Evolutionary conservation across 2,329 filamentous ascomycete species (phyloP).

Genomic region (Colletotrichum tabaci): DNA sequence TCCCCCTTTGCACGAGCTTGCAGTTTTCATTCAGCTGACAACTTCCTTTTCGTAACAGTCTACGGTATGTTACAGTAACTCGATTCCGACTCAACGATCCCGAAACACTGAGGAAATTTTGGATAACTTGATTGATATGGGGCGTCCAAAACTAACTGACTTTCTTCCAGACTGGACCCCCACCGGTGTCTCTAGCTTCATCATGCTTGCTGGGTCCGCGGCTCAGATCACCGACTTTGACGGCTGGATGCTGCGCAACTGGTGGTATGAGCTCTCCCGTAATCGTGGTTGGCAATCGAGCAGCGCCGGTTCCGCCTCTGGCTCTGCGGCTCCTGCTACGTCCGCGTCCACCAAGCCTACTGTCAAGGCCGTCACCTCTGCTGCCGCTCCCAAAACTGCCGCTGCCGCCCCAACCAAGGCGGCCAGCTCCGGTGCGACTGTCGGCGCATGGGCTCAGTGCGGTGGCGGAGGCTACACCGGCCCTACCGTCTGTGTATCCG

Average conservation of each 20-base stretch:
- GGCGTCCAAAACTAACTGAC: not conserved
- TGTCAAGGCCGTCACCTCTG: constrained; percentile 6
- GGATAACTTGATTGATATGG: not conserved
- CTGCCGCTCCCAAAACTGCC: constrained; percentile 1
- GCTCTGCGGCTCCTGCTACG: constrained; percentile 10
- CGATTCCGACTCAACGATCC: too few species aligned
- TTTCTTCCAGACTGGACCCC: constrained; percentile 57
- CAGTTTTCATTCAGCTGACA: not conserved
- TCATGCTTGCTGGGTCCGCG: constrained; percentile 62
- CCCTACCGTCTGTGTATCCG: constrained; percentile 46
- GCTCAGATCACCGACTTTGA: constrained; percentile 62
- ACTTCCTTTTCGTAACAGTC: not conserved
- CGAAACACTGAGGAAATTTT: not conserved
- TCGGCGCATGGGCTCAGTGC: constrained; percentile 47
- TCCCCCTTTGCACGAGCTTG: not conserved
- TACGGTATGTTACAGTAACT: constrained; percentile 18
- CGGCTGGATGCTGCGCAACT: constrained; percentile 64
- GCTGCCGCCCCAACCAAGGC: constrained; percentile 15
- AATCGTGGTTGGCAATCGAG: constrained; percentile 48
- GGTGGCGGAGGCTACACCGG: constrained; percentile 47
- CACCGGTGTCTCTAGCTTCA: constrained; percentile 57
- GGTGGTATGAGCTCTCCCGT: constrained; percentile 57
- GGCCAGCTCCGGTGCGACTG: constrained; percentile 26
- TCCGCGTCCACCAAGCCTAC: constrained; percentile 4
- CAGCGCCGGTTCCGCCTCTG: constrained; percentile 3